Base-by-base conservation (phyloP, 768 basidiomycete genomes). In the Leccinum olivaceopallidum region DNA sequence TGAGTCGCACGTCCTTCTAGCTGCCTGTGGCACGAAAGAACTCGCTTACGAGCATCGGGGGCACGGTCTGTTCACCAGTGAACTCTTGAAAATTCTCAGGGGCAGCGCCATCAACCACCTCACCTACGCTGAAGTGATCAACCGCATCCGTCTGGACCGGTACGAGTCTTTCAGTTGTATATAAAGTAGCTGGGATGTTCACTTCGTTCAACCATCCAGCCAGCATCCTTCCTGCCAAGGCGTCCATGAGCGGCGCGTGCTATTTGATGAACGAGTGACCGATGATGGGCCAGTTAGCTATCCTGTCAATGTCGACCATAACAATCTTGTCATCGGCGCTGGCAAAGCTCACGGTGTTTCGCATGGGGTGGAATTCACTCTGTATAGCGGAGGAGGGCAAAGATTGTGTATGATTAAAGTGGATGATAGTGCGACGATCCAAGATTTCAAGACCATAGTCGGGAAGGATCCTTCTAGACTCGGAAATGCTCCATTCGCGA, bases 1-100 rank as follows among this genome's bases (percentile, higher is more conserved):
- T 32, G 67, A 64, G 3, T 79, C 78, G 0, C 78, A 80, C 60
- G 71, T 81, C n/a, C 71, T 81, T 3, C 65, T 80, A 16, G 79
- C 80, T 6, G 79, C 80, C 2, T 81, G 80, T 56, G 70, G 77
- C 4, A 64, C 71, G 5, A 68, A 71, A 2, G 73, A 79, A 50
- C 47, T 62, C 0, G 78, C 80, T 2, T 62, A 59, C 10, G 73
- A 75, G 56, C 9, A 55, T 26, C 32, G 58, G 1, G 61, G 60
- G 0, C 63, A 39, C 1, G 73, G 73, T 8, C 59, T 55, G 14
- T 75, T 75, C 60, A 75, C 73, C 0, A 49, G 20, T 5, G 66
- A 61, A 8, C 65, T 75, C 26, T 58, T 75, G 39, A 12, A 34
- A 20, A 13, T 53, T 37, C 58, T 73, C 49, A 28, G 24, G 12